Percentiles rank a stretch among this genome's conserved stretches.
Evolutionary conservation across 1,139 yeast species (phyloP).

Genomic region (Yamadazyma friedrichii): DNA sequence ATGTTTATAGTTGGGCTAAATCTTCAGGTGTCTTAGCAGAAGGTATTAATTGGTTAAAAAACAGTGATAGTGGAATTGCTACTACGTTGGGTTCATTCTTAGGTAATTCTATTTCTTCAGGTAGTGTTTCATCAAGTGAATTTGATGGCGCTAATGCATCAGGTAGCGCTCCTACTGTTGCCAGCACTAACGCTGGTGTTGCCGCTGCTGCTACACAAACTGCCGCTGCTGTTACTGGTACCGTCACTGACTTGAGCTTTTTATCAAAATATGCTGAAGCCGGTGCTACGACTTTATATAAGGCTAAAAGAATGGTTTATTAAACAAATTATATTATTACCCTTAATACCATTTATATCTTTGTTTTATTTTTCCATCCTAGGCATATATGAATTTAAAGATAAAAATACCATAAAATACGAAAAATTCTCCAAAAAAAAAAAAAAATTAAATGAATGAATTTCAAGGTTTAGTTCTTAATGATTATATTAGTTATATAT

Average conservation of each 20-base stretch:
- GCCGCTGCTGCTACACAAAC: constrained; percentile 16
- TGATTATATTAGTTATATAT: constrained; percentile 2
- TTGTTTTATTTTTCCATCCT: not conserved
- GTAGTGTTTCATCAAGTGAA: constrained; percentile 18
- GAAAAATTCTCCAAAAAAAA: not conserved
- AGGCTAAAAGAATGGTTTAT: constrained; percentile 21
- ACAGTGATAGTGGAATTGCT: constrained; percentile 26
- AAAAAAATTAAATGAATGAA: constrained; percentile 1
- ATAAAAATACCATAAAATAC: not conserved
- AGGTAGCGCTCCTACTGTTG: constrained; percentile 14
- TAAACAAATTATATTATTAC: constrained; percentile 7
- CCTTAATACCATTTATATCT: not conserved
- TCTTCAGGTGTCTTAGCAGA: constrained; percentile 34
- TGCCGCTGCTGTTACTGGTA: constrained; percentile 18
- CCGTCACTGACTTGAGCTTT: constrained; percentile 17
- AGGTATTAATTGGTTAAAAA: constrained; percentile 29
- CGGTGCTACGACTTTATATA: constrained; percentile 21
- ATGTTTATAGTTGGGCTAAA: constrained; percentile 41
- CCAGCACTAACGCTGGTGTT: constrained; percentile 11
- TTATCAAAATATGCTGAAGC: constrained; percentile 17
- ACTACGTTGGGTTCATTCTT: constrained; percentile 17
- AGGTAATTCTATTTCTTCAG: constrained; percentile 26
- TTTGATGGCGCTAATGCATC: constrained; percentile 13
- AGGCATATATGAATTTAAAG: not conserved
- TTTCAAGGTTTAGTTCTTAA: not conserved